Evolutionary conservation across 1,284 basidiomycete genomes (phyloP).

Genomic region (Apiotrichum sp.): DNA sequence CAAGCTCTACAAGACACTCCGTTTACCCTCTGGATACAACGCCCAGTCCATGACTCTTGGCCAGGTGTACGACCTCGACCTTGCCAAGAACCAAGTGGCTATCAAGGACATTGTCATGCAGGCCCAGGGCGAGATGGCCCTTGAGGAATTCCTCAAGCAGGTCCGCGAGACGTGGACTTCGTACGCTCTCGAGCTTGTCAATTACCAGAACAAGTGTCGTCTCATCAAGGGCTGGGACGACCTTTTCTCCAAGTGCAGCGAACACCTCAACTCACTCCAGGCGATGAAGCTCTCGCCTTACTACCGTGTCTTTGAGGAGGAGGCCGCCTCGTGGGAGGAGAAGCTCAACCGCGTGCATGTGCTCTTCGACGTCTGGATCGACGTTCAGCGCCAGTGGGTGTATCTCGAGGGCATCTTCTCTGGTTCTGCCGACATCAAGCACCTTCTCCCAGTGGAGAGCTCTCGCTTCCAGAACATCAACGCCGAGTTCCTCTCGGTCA

Average conservation of each 20-base stretch:
- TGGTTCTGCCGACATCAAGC: slow-evolving; percentile 97
- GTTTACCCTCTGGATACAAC: slow-evolving; percentile 60
- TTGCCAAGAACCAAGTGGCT: slow-evolving; percentile 81
- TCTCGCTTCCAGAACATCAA: slow-evolving; percentile 98
- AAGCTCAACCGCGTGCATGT: slow-evolving; percentile 92
- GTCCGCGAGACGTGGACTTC: slow-evolving; percentile 96
- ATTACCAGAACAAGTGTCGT: slow-evolving; percentile 98
- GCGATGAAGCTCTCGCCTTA: slow-evolving; percentile 98
- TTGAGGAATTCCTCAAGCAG: slow-evolving; percentile 89
- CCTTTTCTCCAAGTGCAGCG: slow-evolving; percentile 90
- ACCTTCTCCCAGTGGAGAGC: slow-evolving; percentile 93
- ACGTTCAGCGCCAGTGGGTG: slow-evolving; percentile 99
- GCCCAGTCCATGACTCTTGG: slow-evolving; percentile 82
- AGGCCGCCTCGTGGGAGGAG: slow-evolving; percentile 88
- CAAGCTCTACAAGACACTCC: slow-evolving; percentile 88
- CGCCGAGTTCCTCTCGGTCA: slow-evolving; percentile 92
- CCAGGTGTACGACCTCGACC: slow-evolving; percentile 92
- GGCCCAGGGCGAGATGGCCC: slow-evolving; percentile 98
- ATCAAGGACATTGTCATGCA: slow-evolving; percentile 95
- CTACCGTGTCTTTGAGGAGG: slow-evolving; percentile 95
- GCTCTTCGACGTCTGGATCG: slow-evolving; percentile 98
- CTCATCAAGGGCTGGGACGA: slow-evolving; percentile 98
- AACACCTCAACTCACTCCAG: slow-evolving; percentile 89
- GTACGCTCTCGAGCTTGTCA: slow-evolving; percentile 92
- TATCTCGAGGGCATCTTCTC: slow-evolving; percentile 99